Evolutionary conservation across 257 asterid species (phyloP).

Genomic region (Solanum appendiculatum): DNA sequence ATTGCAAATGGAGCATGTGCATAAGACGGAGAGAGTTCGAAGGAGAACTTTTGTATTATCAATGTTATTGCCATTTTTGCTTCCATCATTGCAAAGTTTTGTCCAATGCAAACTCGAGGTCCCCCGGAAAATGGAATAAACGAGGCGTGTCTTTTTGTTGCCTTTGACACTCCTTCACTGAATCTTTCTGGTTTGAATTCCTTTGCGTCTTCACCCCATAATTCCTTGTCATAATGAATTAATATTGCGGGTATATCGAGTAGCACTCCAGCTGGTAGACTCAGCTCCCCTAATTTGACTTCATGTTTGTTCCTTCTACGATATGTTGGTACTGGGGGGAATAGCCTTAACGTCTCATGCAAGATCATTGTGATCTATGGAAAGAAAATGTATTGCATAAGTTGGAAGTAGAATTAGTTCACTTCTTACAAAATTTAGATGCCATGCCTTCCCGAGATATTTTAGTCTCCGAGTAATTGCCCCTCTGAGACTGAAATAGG

Average conservation of each 20-base stretch:
- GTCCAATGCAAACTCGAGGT: constrained; percentile 29
- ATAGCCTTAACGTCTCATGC: constrained; percentile 18
- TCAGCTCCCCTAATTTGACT: constrained; percentile 6
- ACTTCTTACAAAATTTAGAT: neutral
- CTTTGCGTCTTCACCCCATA: constrained; percentile 28
- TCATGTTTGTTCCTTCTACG: constrained; percentile 6
- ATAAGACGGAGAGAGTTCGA: constrained; percentile 23
- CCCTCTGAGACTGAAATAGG: neutral
- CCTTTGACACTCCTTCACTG: constrained; percentile 17
- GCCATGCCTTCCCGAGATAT: neutral
- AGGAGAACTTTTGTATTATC: constrained; percentile 17
- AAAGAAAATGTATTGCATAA: neutral
- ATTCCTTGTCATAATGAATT: constrained; percentile 12
- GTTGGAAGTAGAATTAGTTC: neutral
- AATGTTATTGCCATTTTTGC: constrained; percentile 23
- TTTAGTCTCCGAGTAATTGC: neutral
- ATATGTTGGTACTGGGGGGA: constrained; percentile 10
- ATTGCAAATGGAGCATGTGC: constrained; percentile 19
- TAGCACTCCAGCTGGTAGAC: constrained; percentile 8
- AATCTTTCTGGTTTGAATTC: constrained; percentile 28
- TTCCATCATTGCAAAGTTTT: constrained; percentile 23
- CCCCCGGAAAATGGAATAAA: constrained; percentile 31
- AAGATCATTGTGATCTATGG: constrained; percentile 26
- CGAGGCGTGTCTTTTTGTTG: constrained; percentile 7
- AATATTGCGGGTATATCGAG: constrained; percentile 10